Evolutionary conservation across 306 rosid species (phyloP).

Genomic region (Trifolium fragiferum): DNA sequence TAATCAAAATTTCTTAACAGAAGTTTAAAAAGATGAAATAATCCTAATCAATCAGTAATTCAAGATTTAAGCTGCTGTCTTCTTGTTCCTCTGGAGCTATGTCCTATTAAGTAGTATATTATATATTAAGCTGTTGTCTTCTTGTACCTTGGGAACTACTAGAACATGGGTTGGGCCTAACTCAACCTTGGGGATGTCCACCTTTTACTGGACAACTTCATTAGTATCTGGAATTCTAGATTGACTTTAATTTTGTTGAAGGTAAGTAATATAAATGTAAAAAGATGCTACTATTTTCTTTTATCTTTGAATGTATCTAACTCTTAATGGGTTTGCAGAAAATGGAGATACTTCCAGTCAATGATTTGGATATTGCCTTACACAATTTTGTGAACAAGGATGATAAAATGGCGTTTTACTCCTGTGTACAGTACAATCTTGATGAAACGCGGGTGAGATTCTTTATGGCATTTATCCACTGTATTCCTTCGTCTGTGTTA

Average conservation of each 20-base stretch:
- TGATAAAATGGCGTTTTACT: slow-evolving; percentile 88
- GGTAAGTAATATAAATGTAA: slow-evolving; percentile 31
- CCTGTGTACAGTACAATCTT: slow-evolving; percentile 74
- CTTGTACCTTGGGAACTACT: neutral
- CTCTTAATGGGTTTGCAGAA: slow-evolving; percentile 61
- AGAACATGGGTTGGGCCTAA: neutral
- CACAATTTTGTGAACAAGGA: slow-evolving; percentile 93
- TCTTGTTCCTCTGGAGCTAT: slow-evolving; percentile 10
- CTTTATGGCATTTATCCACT: slow-evolving; percentile 30
- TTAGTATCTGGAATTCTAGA: slow-evolving; percentile 28
- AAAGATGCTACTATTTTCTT: slow-evolving; percentile 11
- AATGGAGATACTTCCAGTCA: slow-evolving; percentile 99
- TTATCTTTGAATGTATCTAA: slow-evolving; percentile 32
- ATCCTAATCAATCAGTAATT: neutral
- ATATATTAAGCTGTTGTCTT: neutral
- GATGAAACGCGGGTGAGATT: slow-evolving; percentile 89
- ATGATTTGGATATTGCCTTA: slow-evolving; percentile 90
- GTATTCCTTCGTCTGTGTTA: slow-evolving; percentile 18
- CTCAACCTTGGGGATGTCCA: neutral
- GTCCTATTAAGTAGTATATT: slow-evolving; percentile 2
- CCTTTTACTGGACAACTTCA: slow-evolving; percentile 4
- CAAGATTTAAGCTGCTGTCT: slow-evolving; percentile 5
- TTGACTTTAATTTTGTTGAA: slow-evolving; percentile 28
- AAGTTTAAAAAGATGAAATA: slow-evolving; percentile 5
- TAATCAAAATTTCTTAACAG: neutral